phyloP scores from a whole-genome alignment of 2,329 filamentous ascomycete species.

The Didymella sp. region DNA sequence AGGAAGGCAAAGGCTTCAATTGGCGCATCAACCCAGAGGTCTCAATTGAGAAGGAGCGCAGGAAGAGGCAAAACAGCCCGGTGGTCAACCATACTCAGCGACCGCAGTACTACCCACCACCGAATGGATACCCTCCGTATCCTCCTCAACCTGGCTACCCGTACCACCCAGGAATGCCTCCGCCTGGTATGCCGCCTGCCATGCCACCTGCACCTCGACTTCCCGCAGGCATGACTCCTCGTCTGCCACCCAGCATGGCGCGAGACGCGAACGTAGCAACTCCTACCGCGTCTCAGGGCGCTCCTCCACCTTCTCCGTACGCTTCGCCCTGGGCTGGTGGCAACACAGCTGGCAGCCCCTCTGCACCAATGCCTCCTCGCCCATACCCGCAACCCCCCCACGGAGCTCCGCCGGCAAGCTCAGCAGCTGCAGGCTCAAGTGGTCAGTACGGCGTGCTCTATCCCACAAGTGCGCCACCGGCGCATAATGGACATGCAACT shows the following conservation, averaged over 20 bases:
- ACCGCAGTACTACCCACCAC: conserved; percentile 42
- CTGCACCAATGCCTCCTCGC: conserved; percentile 35
- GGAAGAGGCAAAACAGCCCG: conserved; percentile 59
- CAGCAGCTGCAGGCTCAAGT: conserved; percentile 30
- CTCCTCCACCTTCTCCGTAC: conserved; percentile 43
- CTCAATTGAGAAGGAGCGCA: conserved; percentile 65
- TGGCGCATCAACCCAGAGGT: conserved; percentile 67
- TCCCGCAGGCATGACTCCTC: conserved; percentile 40
- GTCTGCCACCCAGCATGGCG: conserved; percentile 48
- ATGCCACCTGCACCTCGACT: conserved; percentile 41
- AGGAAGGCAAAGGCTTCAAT: conserved; percentile 67
- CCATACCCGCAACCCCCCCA: conserved; percentile 40
- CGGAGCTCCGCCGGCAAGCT: conserved; percentile 34
- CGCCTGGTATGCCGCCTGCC: conserved; percentile 40
- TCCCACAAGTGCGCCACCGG: conserved; percentile 40
- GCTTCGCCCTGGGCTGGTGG: conserved; percentile 48
- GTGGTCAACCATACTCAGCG: conserved; percentile 45
- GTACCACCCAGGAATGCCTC: conserved; percentile 42
- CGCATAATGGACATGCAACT: conserved; percentile 29
- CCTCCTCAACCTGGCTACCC: conserved; percentile 37
- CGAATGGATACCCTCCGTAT: conserved; percentile 40
- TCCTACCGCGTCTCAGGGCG: conserved; percentile 35
- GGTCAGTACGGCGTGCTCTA: conserved; percentile 47
- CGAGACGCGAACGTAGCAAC: conserved; percentile 36
- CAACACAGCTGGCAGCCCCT: conserved; percentile 36